Conservation (phyloP, 345 rosid species). For the Eucalyptus dawsonii region DNA sequence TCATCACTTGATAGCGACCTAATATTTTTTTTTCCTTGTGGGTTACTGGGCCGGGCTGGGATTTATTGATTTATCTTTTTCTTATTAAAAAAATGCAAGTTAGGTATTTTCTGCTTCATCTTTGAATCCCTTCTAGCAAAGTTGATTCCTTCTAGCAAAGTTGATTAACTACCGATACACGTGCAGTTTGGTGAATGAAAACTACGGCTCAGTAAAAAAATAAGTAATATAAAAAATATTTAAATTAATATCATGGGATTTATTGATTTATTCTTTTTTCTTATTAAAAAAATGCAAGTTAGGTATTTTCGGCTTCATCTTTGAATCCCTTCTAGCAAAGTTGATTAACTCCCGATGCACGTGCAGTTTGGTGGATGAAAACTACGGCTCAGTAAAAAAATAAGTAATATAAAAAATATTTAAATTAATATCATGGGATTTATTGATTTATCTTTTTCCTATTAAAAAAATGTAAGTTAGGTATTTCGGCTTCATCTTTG, state of each 20-base stretch:
- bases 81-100: neutral
- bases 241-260: neutral
- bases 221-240: no score
- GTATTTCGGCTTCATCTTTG: neutral
- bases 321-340: neutral
- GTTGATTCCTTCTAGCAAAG: neutral
- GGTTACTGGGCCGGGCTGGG: neutral
- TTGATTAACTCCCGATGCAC: neutral
- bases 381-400: neutral
- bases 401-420: no score
- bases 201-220: neutral
- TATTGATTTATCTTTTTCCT: neutral
- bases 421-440: neutral
- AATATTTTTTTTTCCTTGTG: rapidly evolving
- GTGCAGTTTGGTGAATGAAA: neutral
- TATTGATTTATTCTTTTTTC: neutral
- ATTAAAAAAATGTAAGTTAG: neutral
- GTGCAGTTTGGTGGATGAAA: neutral
- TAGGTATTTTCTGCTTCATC: neutral
- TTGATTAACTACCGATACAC: neutral
- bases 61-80: neutral
- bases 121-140: neutral
- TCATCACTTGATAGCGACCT: neutral
- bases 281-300: neutral
- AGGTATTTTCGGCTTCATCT: neutral